Evolutionary conservation across 2,329 filamentous ascomycete genomes (phyloP).

Genomic region (Xylaria digitata): DNA sequence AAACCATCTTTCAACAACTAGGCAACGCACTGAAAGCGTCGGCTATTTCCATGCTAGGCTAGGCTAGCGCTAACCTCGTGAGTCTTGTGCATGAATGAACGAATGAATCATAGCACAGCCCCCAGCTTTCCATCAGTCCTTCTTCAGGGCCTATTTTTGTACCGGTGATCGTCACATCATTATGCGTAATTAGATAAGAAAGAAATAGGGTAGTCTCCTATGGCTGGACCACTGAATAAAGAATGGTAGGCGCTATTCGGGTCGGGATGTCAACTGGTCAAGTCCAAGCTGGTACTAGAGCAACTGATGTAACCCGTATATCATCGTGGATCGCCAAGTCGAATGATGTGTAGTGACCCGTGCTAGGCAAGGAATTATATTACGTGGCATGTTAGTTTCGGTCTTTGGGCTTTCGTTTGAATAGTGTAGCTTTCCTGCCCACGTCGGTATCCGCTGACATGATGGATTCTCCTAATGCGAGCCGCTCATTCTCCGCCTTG

Average conservation of each 20-base stretch:
- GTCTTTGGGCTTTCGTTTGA: constrained; percentile 54
- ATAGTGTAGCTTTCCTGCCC: constrained; percentile 60
- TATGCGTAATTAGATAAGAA: constrained; percentile 26
- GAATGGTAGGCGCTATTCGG: not conserved
- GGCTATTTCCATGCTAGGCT: not conserved
- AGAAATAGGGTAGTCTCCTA: not conserved
- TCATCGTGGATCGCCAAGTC: not conserved
- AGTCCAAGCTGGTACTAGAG: not conserved
- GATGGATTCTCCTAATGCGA: constrained; percentile 47
- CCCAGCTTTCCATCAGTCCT: not conserved
- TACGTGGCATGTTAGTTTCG: constrained; percentile 44
- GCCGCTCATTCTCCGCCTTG: constrained; percentile 59
- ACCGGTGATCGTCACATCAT: constrained; percentile 32
- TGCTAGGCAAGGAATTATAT: not conserved
- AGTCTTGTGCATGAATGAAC: constrained; percentile 15
- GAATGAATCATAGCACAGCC: constrained; percentile 1
- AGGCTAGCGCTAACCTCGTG: not conserved
- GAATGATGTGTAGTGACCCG: not conserved
- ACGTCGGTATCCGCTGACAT: constrained; percentile 51
- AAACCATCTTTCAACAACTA: not conserved
- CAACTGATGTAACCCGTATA: not conserved
- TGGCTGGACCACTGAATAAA: not conserved
- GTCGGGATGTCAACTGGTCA: not conserved
- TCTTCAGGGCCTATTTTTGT: constrained; percentile 18
- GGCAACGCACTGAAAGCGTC: not conserved